phyloP scores from a whole-genome alignment of 805 yeast species.

The Jamesozyma jinghongensis region DNA sequence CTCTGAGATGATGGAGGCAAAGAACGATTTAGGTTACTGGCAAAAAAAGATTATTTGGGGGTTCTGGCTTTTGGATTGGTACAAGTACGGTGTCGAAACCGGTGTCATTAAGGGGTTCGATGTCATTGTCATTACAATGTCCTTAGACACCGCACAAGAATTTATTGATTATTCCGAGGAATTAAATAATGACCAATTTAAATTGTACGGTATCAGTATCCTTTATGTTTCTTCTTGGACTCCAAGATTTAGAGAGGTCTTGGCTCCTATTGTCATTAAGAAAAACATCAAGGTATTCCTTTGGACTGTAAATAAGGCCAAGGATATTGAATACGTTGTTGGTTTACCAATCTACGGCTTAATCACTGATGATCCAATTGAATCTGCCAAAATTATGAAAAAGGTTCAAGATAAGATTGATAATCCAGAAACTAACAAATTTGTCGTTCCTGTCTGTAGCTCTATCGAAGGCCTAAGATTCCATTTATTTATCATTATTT shows the following conservation, averaged over 20 bases:
- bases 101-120: constrained; percentile 32
- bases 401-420: constrained; percentile 5
- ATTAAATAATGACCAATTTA: constrained; percentile 35
- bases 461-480: constrained; percentile 23
- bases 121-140: constrained; percentile 31
- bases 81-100: constrained; percentile 33
- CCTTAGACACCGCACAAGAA: constrained; percentile 26
- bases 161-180: constrained; percentile 33
- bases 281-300: constrained; percentile 34
- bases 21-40: constrained; percentile 38
- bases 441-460: constrained; percentile 12
- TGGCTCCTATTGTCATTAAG: constrained; percentile 26
- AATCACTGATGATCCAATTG: constrained; percentile 26
- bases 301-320: constrained; percentile 44
- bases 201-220: constrained; percentile 49
- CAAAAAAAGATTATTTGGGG: constrained; percentile 40
- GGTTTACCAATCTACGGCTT: constrained; percentile 26
- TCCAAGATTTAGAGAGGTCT: constrained; percentile 23
- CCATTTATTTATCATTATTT: constrained; percentile 12
- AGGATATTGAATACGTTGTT: constrained; percentile 22
- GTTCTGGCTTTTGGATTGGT: constrained; percentile 43
- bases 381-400: constrained; percentile 8
- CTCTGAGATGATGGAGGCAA: constrained; percentile 29
- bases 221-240: constrained; percentile 40
- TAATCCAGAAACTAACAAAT: constrained; percentile 2